Base-by-base conservation (phyloP, 2,329 filamentous ascomycete genomes). In the Lasiodiplodia sp. region DNA sequence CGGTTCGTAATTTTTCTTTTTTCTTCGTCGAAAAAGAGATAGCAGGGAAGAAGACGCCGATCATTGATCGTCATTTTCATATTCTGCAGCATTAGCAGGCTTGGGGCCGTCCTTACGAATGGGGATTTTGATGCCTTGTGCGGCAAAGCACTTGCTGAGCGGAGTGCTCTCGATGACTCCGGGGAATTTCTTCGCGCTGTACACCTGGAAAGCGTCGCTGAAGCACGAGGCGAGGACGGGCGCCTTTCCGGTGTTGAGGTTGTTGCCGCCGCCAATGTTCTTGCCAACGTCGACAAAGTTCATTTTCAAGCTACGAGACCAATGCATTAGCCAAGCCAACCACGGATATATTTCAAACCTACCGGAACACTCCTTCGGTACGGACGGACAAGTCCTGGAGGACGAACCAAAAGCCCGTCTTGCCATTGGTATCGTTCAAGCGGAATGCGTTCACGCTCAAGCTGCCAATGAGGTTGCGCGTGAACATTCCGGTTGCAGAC, bases 181-280 rank as follows among this genome's bases (percentile, higher is more conserved):
- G 0, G 96, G 96, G 80, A 99, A 99, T 76, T 97, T 97, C 86
- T 99, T 99, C 58, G 96, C 96, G 2, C 93, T 97, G 81, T 91
- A 98, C 37, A 99, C 96, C 66, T 93, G 92, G 84, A 99, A 98
- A 2, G 90, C 87, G 4, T 97, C 92, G 58, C 92, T 96, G 81
- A 95, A 98, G 74, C 90, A 91, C 10, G 90, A 91, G 0, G 95
- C 94, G 21, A 98, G 86, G 14, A 97, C 91, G 0, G 92, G 92
- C 0, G 92, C 92, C 71, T 89, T 90, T 68, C 90, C 91, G 47
- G 87, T 90, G 78, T 94, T 96, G 70, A 96, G 83, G 73, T 75
- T 81, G 73, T 78, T 82, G 72, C 79, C 78, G 49, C 79, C 78
- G 56, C 66, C 66, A 2, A 58, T 38, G 23, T 80, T 78, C 7